Base-by-base conservation (phyloP, 257 asterid genomes). In the Solanum medicagineum region DNA sequence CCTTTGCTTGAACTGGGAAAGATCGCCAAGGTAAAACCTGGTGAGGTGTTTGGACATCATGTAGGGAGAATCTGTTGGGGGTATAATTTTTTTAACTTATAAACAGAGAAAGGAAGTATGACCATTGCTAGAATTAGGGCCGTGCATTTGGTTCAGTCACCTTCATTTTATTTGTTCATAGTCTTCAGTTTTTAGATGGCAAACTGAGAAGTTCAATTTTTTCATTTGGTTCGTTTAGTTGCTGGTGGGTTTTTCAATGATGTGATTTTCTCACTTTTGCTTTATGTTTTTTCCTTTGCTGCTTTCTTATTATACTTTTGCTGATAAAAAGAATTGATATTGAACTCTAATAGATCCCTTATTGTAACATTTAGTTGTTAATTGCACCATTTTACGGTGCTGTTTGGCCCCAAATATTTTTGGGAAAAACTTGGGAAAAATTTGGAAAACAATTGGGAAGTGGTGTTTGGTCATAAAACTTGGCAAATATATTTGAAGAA, bases 1-100 rank as follows among this genome's bases (percentile, higher is more conserved):
- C 98, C 98, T 66, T 89, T 96, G 92, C 91, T 85, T 80, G 95
- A 89, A 45, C 86, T 95, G 57, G 98, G 95, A 86, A 90, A 90
- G 85, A 90, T 94, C 86, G 45, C 96, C 57, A 92, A 90, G 90
- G 99, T 96, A 83, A 88, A 49, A 65, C 14, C 53, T 83, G 45
- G 77, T 59, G 45, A 45, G 24, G 77, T 24, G 15, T 53, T 81
- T 73, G 54, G 57, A 63, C 10, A 77, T 77, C 26, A 77, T 75
- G 81, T 12, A 40, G 65, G 83, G 83, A 79, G 29, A 53, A 77
- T 77, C 45, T 77, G 24, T 51, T 77, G 8, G 19, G 19, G 63
- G 29, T 49, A 10, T 77, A 12, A 53, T 16, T 16, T 26, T 15
- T 53, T 29, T 16, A 79, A 10, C 83, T 79, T 79, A 54, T 54